Base-by-base conservation (phyloP, 768 basidiomycete genomes). In the Pholiota molesta region DNA sequence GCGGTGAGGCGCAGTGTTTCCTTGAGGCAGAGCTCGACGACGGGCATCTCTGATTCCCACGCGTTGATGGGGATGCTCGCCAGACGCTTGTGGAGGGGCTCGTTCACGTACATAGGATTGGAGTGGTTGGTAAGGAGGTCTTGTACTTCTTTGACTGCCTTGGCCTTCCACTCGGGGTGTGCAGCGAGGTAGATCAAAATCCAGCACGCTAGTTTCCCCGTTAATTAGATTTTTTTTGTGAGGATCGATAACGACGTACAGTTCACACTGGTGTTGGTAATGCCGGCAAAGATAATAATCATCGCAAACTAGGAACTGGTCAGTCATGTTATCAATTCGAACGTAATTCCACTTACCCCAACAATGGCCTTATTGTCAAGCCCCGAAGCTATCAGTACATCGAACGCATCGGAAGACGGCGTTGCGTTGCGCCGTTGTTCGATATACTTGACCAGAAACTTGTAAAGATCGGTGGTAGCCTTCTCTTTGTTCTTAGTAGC, bases 21-120 rank as follows among this genome's bases (percentile, higher is more conserved):
- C 17, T 77, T 74, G 26, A 79, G 73, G 23, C 76, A 68, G 14
- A 72, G 60, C 14, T 80, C 78, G 31, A 79, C n/a, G 11, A 66
- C 64, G 3, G 78, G 78, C 66, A 78, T 73, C 52, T 77, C 71
- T 14, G 75, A 74, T 62, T 81, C 79, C 79, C 79, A 81, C 16
- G 72, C 77, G 2, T 63, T 47, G 45, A 76, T 65, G 0, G 79
- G 76, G 39, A 81, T 72, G 3, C 67, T 26, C 1, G 76, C 64
- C 14, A 81, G 73, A 2, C 73, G 77, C 52, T 68, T 69, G 61
- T 77, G 71, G 7, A 78, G 68, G 4, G 75, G 68, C 11, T 78
- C 75, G 0, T 65, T 54, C 2, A 72, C 63, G 9, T 67, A 47
- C 1, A 66, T 55, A 7, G 53, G 53, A 55, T 68, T 62, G 29